Evolutionary conservation across 148 eudicot genomes (phyloP).

Genomic region (Suaeda aralocaspica): DNA sequence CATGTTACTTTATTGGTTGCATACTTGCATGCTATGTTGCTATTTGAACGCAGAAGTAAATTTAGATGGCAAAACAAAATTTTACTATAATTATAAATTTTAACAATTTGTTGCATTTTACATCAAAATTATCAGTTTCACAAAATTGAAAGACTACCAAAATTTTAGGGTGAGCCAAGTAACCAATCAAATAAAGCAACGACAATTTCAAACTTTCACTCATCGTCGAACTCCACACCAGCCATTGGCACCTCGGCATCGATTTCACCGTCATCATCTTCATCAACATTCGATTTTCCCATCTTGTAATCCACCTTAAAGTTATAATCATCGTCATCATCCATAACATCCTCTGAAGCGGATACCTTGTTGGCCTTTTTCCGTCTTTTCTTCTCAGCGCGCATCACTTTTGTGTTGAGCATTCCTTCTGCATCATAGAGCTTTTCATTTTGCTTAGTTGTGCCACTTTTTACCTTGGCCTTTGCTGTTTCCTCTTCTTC

Average conservation of each 20-base stretch:
- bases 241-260: slow-evolving; percentile 55
- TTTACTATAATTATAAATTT: slow-evolving; percentile 8
- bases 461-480: slow-evolving; percentile 33
- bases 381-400: slow-evolving; percentile 67
- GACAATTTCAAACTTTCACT: slow-evolving; percentile 15
- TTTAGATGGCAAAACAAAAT: not conserved
- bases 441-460: slow-evolving; percentile 68
- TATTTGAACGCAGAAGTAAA: too few species aligned
- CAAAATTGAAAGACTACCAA: slow-evolving; percentile 20
- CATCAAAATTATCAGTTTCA: not conserved
- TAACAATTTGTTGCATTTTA: not conserved
- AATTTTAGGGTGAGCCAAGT: slow-evolving; percentile 12
- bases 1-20: too few species aligned
- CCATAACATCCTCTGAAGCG: slow-evolving; percentile 46
- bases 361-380: slow-evolving; percentile 51
- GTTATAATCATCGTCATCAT: slow-evolving; percentile 61
- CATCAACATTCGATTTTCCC: slow-evolving; percentile 48
- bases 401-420: slow-evolving; percentile 61
- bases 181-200: not conserved
- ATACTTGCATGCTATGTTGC: too few species aligned
- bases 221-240: slow-evolving; percentile 35
- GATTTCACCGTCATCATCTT: slow-evolving; percentile 41
- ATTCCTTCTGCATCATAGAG: slow-evolving; percentile 75
- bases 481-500: slow-evolving; percentile 42
- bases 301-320: slow-evolving; percentile 71